A percentile compares a stretch with the other conserved stretches of the same genome.
phyloP scores from a whole-genome alignment of 1,284 basidiomycete species.

The Hypsizygus ulmarius region DNA sequence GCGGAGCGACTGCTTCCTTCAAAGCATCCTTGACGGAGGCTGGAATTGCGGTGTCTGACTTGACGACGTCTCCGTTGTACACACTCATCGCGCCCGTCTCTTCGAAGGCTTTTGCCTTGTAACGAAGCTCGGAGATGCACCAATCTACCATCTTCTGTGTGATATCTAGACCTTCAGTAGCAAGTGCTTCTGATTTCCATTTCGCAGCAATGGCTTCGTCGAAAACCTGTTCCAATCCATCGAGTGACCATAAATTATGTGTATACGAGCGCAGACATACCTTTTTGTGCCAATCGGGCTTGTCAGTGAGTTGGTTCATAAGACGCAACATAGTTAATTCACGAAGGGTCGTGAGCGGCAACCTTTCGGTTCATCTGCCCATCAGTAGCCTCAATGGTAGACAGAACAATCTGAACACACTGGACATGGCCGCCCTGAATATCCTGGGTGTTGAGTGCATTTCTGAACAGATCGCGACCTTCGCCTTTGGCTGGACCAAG shows the following conservation, averaged over 20 bases:
- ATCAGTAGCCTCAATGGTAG: neutral
- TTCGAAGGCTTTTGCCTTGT: constrained; percentile 13
- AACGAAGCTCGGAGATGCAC: constrained; percentile 18
- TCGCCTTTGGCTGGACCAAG: neutral
- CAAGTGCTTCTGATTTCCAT: constrained; percentile 17
- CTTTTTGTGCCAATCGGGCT: constrained; percentile 24
- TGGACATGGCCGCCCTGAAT: neutral
- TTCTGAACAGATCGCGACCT: neutral
- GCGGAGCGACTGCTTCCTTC: constrained; percentile 19
- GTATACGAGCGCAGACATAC: neutral
- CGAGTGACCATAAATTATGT: neutral
- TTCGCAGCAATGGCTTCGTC: constrained; percentile 16
- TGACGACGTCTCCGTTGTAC: constrained; percentile 24
- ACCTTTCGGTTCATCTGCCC: constrained; percentile 3
- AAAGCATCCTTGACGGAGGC: constrained; percentile 13
- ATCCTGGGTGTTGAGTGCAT: neutral
- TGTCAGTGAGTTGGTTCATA: constrained; percentile 28
- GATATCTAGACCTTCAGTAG: neutral
- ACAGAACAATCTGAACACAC: neutral
- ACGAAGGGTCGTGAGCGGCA: constrained; percentile 23
- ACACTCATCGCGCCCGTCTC: constrained; percentile 10
- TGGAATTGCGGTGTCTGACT: constrained; percentile 24
- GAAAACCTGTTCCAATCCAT: constrained; percentile 11
- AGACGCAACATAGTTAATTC: constrained; percentile 27
- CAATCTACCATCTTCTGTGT: constrained; percentile 16